Evolutionary conservation across 495 filamentous ascomycete genomes (phyloP).

Genomic region (Emericellopsis terricola): DNA sequence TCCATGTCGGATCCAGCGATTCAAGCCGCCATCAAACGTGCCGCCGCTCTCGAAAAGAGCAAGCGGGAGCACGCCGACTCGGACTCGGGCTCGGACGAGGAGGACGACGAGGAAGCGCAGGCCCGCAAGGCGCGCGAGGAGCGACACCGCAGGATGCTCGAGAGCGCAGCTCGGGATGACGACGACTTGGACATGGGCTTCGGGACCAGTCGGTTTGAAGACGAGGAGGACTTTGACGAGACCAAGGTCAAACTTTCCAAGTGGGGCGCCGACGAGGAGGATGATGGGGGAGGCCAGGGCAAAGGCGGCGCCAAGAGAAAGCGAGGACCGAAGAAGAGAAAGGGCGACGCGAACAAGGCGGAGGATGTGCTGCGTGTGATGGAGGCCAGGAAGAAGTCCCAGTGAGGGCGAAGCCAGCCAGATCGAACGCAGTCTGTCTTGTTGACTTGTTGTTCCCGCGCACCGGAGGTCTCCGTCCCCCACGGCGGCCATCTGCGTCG

Average conservation of each 20-base stretch:
- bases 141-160: constrained; percentile 56
- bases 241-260: constrained; percentile 45
- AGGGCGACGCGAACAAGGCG: constrained; percentile 67
- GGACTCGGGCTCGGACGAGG: constrained; percentile 20
- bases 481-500: too few species aligned
- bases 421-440: too few species aligned
- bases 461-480: too few species aligned
- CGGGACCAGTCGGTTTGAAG: constrained; percentile 64
- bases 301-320: constrained; percentile 50
- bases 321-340: constrained; percentile 68
- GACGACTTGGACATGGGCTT: constrained; percentile 93
- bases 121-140: constrained; percentile 30
- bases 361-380: constrained; percentile 67
- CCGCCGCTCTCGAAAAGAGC: constrained; percentile 47
- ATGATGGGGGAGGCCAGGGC: constrained; percentile 24
- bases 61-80: constrained; percentile 15
- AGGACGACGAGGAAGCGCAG: constrained; percentile 24
- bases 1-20: constrained; percentile 58
- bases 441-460: too few species aligned
- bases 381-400: constrained; percentile 35
- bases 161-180: constrained; percentile 62
- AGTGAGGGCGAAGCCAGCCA: constrained; percentile 1
- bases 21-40: constrained; percentile 70
- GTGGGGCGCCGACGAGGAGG: constrained; percentile 40
- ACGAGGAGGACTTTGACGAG: constrained; percentile 46